phyloP scores from a whole-genome alignment of 1,139 yeast genomes.

The Yamadazyma buinensis region DNA sequence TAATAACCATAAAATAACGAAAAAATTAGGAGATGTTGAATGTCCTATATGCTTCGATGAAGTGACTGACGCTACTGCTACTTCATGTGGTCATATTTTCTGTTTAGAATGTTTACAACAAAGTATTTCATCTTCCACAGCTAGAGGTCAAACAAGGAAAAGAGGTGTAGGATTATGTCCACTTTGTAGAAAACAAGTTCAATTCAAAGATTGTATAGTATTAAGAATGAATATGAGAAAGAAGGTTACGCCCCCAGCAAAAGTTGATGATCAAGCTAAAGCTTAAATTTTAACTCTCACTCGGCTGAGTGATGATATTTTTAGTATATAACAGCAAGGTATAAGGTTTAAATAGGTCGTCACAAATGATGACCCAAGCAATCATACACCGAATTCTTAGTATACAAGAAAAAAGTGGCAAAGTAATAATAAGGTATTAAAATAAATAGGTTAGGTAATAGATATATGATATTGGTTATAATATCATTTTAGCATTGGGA shows the following conservation, averaged over 20 bases:
- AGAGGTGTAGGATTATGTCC: conserved; percentile 45
- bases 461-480: too few relatives aligned
- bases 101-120: conserved; percentile 44
- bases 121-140: conserved; percentile 39
- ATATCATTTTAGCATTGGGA: too few relatives aligned
- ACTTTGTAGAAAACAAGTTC: conserved; percentile 37
- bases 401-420: too few relatives aligned
- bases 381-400: too few relatives aligned
- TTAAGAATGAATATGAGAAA: conserved; percentile 25
- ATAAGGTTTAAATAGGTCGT: too few relatives aligned
- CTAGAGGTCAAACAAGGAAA: conserved; percentile 38
- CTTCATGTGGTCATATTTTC: conserved; percentile 45
- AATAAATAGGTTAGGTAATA: too few relatives aligned
- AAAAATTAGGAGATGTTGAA: conserved; percentile 34
- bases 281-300: too few relatives aligned
- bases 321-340: too few relatives aligned
- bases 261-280: too few relatives aligned
- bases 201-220: conserved; percentile 38
- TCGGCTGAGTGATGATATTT: too few relatives aligned
- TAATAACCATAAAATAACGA: conserved; percentile 15
- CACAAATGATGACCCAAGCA: too few relatives aligned
- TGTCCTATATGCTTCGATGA: conserved; percentile 48
- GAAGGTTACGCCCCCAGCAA: conserved; percentile 12
- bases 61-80: conserved; percentile 37
- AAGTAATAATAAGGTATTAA: too few relatives aligned